Evolutionary conservation across 495 filamentous ascomycete genomes (phyloP), one percentile per base, ranked within the genome.

Genomic region (Neurospora cerealis): DNA sequence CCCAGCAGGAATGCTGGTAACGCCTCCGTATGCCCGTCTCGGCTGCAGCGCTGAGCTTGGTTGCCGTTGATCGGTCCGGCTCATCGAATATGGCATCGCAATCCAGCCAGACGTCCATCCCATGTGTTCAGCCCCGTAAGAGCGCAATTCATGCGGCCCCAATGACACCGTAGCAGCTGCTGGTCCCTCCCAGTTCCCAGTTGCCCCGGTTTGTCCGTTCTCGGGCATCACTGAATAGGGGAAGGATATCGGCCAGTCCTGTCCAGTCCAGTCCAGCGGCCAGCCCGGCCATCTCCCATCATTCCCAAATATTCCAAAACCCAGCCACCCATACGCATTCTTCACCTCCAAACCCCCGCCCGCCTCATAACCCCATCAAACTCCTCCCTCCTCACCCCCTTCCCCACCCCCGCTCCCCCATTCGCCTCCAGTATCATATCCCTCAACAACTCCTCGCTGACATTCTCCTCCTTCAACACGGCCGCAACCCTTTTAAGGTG

Each of bases 371-470:
- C 92, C 69, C 86, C 88, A 82, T 93, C 91, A 81, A 98, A 97
- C 79, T 96, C 93, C 69, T 90, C 91, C 77, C 90, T 82, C 66
- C 85, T 87, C 37, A 97, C 96, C 11, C 93, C 94, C 72, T 82
- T 87, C 38, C 86, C 87, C 10, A 94, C 85, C 15, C 91, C 91
- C 7, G 84, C 88, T 4, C 93, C 93, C 1, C 92, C 94, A 81
- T 95, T 97, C 75, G 93, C 96, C 85, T 98, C 96, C 46, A 92
- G 79, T 62, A 99, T 90, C 96, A 99, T 99, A 85, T 97, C 93
- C 82, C 86, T 87, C 76, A 99, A 82, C 79, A 97, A 77, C 28
- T 92, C 88, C 77, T 98, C 96, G 21, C 86, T 87, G 39, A 97
- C 90, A 74, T 92, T 87, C 77, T 97, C 93, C 81, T 96, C 91